Base-by-base conservation (phyloP, 192 early-diverging fungal species). In the Pilobolus umbonatus region DNA sequence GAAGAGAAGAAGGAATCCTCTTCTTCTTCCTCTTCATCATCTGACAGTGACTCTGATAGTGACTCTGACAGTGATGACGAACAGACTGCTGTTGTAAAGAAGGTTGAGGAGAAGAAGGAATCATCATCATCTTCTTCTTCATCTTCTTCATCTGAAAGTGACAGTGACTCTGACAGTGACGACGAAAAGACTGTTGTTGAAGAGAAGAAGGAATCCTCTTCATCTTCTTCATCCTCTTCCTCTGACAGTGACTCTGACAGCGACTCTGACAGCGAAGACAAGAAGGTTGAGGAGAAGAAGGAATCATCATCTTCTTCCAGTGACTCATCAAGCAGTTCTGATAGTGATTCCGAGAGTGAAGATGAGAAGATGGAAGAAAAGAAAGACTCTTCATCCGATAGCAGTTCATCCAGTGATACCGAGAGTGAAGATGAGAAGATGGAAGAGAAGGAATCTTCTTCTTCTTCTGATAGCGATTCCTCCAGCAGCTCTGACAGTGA, bases 51-150 rank as follows among this genome's bases (percentile, higher is more conserved):
- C 22, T 71, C 75, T 36, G 62, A 65, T 44, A 45, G 38, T 21
- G 64, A 68, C 24, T 69, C 75, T 0, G 71, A 70, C 52, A 68
- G 66, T 38, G 71, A 69, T 28, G 68, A 72, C 31, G 62, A 65
- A 38, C 44, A 44, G 19, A 61, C 64, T 25, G 52, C 61, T 14
- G 26, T 60, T 10, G 42, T 40, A 5, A 35, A 35, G 14, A 50
- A 56, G 26, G 44, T 30, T 4, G 61, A 54, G 32, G 43, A 42
- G 26, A 55, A 63, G 44, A 55, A 54, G 51, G 63, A 65, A 14
- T 31, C 14, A 22, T 53, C 49, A 26, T 39, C 36, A 29, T 42
- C 29, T 21, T 50, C 46, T 12, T 45, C 43, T 42, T 38, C 26
- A 55, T 60, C 57, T 22, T 55, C 53, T 8, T 63, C 57, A 8